phyloP scores from a whole-genome alignment of 495 filamentous ascomycete species.

The Penicillium roqueforti region DNA sequence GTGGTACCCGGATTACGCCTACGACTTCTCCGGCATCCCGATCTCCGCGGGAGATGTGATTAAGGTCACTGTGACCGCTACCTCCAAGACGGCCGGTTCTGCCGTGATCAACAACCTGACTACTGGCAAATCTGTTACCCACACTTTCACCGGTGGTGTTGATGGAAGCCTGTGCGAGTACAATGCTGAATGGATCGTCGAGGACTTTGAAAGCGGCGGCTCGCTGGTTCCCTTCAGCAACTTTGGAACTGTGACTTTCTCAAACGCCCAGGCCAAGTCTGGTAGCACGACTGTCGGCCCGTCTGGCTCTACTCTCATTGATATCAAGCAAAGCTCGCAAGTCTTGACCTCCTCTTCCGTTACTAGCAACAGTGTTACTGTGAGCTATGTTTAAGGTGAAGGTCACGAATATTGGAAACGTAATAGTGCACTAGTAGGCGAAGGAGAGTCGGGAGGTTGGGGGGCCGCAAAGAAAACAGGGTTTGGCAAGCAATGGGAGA shows the following conservation, averaged over 20 bases:
- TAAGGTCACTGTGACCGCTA: constrained; percentile 43
- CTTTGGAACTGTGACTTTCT: constrained; percentile 6
- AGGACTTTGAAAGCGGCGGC: constrained; percentile 30
- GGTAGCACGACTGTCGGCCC: not conserved
- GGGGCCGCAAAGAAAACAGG: no score
- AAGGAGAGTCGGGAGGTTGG: no score
- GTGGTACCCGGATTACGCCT: constrained; percentile 50
- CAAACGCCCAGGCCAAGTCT: not conserved
- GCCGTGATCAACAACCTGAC: constrained; percentile 45
- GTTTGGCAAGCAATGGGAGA: no score
- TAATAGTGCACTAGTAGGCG: not conserved
- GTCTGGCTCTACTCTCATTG: not conserved
- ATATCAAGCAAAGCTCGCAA: not conserved
- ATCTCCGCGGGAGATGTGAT: constrained; percentile 40
- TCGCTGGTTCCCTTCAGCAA: constrained; percentile 1
- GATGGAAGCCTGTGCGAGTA: constrained; percentile 10
- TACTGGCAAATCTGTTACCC: constrained; percentile 43
- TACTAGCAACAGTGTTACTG: not conserved
- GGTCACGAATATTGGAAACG: no score
- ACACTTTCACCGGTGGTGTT: constrained; percentile 33
- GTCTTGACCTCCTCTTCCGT: constrained; percentile 1
- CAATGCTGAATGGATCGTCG: constrained; percentile 57
- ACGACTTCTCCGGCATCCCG: constrained; percentile 23
- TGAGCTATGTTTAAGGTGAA: not conserved
- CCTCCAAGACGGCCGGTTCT: constrained; percentile 36